phyloP scores from a whole-genome alignment of 352 stramenopile species.

The Phytophthora crassamura region DNA sequence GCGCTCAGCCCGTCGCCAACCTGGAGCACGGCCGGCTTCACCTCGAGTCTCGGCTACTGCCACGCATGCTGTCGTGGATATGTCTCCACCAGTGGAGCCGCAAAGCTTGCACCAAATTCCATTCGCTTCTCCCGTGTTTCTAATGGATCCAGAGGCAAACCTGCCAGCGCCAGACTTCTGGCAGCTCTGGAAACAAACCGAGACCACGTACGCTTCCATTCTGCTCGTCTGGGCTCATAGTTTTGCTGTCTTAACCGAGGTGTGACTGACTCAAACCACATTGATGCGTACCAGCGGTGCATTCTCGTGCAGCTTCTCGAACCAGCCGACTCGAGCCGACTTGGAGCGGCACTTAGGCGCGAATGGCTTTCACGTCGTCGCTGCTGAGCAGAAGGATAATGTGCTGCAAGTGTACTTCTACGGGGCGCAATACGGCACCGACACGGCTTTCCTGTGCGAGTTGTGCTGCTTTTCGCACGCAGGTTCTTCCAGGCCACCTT shows the following conservation, averaged over 20 bases:
- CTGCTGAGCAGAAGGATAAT: conserved; percentile 56
- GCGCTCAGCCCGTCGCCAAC: conserved; percentile 16
- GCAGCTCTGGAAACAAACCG: conserved; percentile 60
- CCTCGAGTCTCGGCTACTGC: conserved; percentile 8
- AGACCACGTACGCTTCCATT: conserved; percentile 65
- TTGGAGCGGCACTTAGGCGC: conserved; percentile 54
- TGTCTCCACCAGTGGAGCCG: conserved; percentile 5
- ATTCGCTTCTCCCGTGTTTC: conserved; percentile 66
- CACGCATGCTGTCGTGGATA: conserved; percentile 6
- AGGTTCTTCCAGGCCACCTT: conserved; percentile 87
- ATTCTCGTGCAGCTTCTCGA: conserved; percentile 76
- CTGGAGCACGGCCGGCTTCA: conserved; percentile 17
- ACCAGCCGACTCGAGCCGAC: conserved; percentile 51
- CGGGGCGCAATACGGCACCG: conserved; percentile 50
- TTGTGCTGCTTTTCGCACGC: conserved; percentile 72
- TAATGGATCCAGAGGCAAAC: conserved; percentile 47
- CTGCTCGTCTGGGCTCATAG: no score
- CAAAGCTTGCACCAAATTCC: conserved; percentile 48
- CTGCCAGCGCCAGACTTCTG: conserved; percentile 35
- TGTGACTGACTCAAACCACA: no score
- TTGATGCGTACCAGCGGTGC: conserved; percentile 48
- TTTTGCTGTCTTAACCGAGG: no score
- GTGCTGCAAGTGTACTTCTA: conserved; percentile 81
- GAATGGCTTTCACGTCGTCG: conserved; percentile 66
- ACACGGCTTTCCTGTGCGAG: conserved; percentile 71